A percentile compares a stretch with the other conserved stretches of the same genome.
These are phyloP conservation scores for Phaeosphaeria sp. DNA, from an alignment of 2,329 filamentous ascomycete species.

Conservation along the genomic window DNA sequence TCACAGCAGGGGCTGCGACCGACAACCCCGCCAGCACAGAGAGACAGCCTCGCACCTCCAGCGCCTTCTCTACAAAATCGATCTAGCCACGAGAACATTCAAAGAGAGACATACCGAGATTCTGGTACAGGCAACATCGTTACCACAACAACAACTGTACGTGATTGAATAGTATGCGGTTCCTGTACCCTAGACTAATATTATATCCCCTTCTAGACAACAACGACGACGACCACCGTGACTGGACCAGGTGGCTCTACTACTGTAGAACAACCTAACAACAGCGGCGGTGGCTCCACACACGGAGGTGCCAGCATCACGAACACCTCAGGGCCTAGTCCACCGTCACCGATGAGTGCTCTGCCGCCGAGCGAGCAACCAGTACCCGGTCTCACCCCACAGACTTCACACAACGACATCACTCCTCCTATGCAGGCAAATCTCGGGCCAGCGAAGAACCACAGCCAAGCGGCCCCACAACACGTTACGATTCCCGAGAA, in stretches of 20 bases:
- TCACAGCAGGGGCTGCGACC: constrained; percentile 19
- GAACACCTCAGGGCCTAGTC: constrained; percentile 42
- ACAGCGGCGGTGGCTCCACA: constrained; percentile 15
- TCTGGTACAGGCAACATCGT: constrained; percentile 42
- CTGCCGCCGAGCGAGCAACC: constrained; percentile 19
- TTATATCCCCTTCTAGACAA: constrained; percentile 21
- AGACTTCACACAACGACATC: constrained; percentile 11
- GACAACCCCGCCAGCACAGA: constrained; percentile 10
- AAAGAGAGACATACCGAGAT: constrained; percentile 40
- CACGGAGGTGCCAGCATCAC: constrained; percentile 29
- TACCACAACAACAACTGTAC: constrained; percentile 41
- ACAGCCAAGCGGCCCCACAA: constrained; percentile 2
- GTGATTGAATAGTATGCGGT: neutral
- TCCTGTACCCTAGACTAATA: neutral
- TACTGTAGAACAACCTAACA: constrained; percentile 39
- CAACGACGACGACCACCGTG: constrained; percentile 45
- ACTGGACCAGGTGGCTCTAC: constrained; percentile 44
- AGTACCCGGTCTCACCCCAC: constrained; percentile 18
- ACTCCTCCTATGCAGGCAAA: constrained; percentile 7
- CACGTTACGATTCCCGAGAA: constrained; percentile 10
- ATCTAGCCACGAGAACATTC: constrained; percentile 34
- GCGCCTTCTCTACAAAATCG: constrained; percentile 20
- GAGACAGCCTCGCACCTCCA: constrained; percentile 22
- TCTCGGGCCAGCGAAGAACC: constrained; percentile 7
- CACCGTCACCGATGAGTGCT: constrained; percentile 37